These are phyloP conservation scores for Candida hungchunana DNA, from an alignment of 805 yeast species.

Conservation along the genomic window DNA sequence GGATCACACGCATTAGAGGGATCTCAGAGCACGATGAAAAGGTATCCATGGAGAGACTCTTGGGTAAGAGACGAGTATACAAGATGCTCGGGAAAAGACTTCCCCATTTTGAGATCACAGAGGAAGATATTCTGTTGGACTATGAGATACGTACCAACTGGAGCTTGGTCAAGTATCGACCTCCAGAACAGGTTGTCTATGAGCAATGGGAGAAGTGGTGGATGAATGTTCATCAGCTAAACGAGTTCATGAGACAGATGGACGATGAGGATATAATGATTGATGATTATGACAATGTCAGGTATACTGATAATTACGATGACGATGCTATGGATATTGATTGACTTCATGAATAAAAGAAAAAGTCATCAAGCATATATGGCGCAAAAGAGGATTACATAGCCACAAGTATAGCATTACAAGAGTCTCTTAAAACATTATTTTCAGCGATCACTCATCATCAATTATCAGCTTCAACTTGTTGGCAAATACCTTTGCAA, in stretches of 20 bases:
- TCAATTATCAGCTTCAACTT: conserved; percentile 35
- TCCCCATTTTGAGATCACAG: conserved; percentile 9
- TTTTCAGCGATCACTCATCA: no score
- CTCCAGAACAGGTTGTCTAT: conserved; percentile 20
- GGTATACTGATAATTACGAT: background rate
- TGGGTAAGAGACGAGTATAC: conserved; percentile 4
- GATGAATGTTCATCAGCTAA: conserved; percentile 11
- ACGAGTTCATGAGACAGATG: conserved; percentile 10
- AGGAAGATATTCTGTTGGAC: conserved; percentile 25
- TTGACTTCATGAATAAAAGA: no score
- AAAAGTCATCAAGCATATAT: no score
- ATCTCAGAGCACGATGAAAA: conserved; percentile 4
- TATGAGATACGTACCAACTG: conserved; percentile 24
- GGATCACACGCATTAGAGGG: conserved; percentile 4
- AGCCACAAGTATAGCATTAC: no score
- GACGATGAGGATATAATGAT: conserved; percentile 3
- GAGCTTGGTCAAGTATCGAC: conserved; percentile 28
- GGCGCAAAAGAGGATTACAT: no score
- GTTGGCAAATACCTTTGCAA: conserved; percentile 30
- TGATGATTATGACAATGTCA: conserved; percentile 1
- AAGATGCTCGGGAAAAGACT: background rate
- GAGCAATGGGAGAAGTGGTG: conserved; percentile 31
- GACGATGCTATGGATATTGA: background rate
- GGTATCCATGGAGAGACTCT: conserved; percentile 9
- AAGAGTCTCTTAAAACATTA: no score